These are phyloP conservation scores for Neonectria coccinea DNA, from an alignment of 2,329 filamentous ascomycete species.

Conservation along the genomic window DNA sequence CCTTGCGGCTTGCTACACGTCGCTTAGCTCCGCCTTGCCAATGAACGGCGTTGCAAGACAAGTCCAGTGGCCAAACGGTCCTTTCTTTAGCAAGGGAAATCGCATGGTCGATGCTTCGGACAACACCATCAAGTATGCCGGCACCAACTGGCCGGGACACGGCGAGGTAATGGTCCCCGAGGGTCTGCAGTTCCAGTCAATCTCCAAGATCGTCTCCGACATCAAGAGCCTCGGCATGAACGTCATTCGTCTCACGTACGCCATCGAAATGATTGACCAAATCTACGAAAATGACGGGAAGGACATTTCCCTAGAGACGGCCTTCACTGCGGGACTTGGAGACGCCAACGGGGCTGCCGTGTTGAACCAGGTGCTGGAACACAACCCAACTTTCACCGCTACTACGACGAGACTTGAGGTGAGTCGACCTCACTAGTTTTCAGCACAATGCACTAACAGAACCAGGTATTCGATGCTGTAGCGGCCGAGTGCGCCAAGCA, in stretches of 20 bases:
- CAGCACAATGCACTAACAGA: not conserved
- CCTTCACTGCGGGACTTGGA: slow-evolving; percentile 61
- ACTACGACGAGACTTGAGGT: slow-evolving; percentile 66
- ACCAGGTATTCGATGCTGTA: slow-evolving; percentile 66
- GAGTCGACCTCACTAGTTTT: slow-evolving; percentile 17
- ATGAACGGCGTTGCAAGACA: slow-evolving; percentile 3
- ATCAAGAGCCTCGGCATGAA: slow-evolving; percentile 73
- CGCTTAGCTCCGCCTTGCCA: slow-evolving; percentile 4
- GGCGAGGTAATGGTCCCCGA: slow-evolving; percentile 74
- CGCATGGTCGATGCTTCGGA: slow-evolving; percentile 58
- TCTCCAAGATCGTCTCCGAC: slow-evolving; percentile 64
- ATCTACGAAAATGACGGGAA: slow-evolving; percentile 61
- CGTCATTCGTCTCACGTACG: slow-evolving; percentile 71
- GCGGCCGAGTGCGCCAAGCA: slow-evolving; percentile 67
- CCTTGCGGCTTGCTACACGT: not conserved
- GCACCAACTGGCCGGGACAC: slow-evolving; percentile 72
- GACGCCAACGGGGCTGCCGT: slow-evolving; percentile 64
- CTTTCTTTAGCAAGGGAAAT: slow-evolving; percentile 55
- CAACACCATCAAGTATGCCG: slow-evolving; percentile 62
- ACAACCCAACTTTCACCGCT: slow-evolving; percentile 68
- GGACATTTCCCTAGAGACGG: slow-evolving; percentile 59
- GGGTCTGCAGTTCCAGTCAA: slow-evolving; percentile 71
- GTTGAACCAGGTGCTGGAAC: slow-evolving; percentile 62
- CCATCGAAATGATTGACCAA: slow-evolving; percentile 73
- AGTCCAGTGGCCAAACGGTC: slow-evolving; percentile 43